phyloP scores from a whole-genome alignment of 1,139 yeast genomes.

The Hanseniaspora uvarum region DNA sequence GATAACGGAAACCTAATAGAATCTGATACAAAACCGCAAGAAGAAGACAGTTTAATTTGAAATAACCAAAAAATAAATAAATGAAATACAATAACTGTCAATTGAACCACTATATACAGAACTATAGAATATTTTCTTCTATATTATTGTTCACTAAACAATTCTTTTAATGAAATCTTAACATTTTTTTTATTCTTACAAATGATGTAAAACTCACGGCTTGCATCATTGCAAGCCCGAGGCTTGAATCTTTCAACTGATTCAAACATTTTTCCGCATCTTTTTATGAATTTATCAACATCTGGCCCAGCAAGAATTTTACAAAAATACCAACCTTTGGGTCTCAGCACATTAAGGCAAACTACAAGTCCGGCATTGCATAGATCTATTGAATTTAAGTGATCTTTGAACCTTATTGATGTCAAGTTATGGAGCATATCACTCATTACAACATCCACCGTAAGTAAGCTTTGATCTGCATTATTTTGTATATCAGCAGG shows the following conservation, averaged over 20 bases:
- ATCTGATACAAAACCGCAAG: slow-evolving; percentile 22
- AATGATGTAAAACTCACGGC: slow-evolving; percentile 63
- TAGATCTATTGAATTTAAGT: slow-evolving; percentile 50
- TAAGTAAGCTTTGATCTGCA: slow-evolving; percentile 18
- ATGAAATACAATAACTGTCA: background rate
- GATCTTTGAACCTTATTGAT: slow-evolving; percentile 55
- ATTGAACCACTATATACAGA: background rate
- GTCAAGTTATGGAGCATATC: slow-evolving; percentile 78
- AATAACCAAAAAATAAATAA: too few relatives aligned
- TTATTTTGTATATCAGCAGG: slow-evolving; percentile 1
- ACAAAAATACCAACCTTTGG: slow-evolving; percentile 64
- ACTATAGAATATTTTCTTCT: background rate
- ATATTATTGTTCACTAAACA: slow-evolving; percentile 30
- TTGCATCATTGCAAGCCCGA: slow-evolving; percentile 47
- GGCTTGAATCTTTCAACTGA: slow-evolving; percentile 52
- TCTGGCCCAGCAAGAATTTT: slow-evolving; percentile 66
- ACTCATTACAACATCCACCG: slow-evolving; percentile 65
- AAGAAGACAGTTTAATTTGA: slow-evolving; percentile 18
- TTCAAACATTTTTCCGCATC: slow-evolving; percentile 51
- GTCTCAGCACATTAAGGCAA: slow-evolving; percentile 55
- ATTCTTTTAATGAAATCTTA: slow-evolving; percentile 34
- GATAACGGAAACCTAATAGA: slow-evolving; percentile 24
- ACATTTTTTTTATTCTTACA: slow-evolving; percentile 43
- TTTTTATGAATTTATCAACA: slow-evolving; percentile 45
- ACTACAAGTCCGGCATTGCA: slow-evolving; percentile 85